Base-by-base conservation (phyloP, 495 filamentous ascomycete genomes). In the Neurospora sp. region DNA sequence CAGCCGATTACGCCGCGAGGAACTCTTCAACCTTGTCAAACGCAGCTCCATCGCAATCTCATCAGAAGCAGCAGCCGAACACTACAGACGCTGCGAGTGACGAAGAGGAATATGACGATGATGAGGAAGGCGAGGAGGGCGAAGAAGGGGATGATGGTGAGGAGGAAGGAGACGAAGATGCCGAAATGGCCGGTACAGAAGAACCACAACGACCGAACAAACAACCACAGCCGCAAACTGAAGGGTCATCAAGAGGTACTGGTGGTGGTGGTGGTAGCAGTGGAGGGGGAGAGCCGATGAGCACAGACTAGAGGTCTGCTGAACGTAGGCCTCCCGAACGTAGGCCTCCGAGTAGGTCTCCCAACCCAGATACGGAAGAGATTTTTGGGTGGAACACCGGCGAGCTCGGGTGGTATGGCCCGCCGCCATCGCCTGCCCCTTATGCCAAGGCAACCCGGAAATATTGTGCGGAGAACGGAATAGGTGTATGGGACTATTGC, bases 341-440 rank as follows among this genome's bases (percentile, higher is more conserved):
- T n/a, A n/a, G n/a, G n/a, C n/a, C n/a, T n/a, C n/a, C n/a, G n/a
- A n/a, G n/a, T n/a, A n/a, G n/a, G n/a, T n/a, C n/a, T n/a, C n/a
- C n/a, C n/a, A n/a, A n/a, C n/a, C n/a, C n/a, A n/a, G n/a, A n/a
- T n/a, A n/a, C n/a, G n/a, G n/a, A n/a, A n/a, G n/a, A n/a, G n/a
- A n/a, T n/a, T n/a, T n/a, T n/a, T n/a, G n/a, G n/a, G n/a, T n/a
- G n/a, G n/a, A n/a, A n/a, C n/a, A n/a, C n/a, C n/a, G n/a, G n/a
- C n/a, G n/a, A n/a, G n/a, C n/a, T n/a, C n/a, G n/a, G n/a, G n/a
- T n/a, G n/a, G n/a, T n/a, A n/a, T n/a, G n/a, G n/a, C n/a, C n/a
- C n/a, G n/a, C n/a, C n/a, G n/a, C 16, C 41, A 0, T 0, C 0
- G 7, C 14, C 16, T 6, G 8, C 18, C 14, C 0, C 5, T n/a